These are phyloP conservation scores for Lumnitzera littorea DNA, from an alignment of 345 rosid genomes.

Conservation along the genomic window DNA sequence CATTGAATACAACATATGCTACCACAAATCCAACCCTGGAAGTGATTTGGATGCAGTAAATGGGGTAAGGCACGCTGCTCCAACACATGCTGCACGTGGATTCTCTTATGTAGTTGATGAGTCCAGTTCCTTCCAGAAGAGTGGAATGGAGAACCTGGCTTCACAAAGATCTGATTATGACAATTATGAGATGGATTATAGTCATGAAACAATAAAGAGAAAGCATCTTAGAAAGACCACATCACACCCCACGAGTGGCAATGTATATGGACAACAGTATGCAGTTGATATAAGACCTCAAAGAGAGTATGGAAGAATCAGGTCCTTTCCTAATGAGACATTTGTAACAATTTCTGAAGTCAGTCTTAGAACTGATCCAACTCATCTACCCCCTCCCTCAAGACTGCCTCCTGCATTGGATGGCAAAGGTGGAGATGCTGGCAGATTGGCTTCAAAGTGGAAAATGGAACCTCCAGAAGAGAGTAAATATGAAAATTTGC, in stretches of 20 bases:
- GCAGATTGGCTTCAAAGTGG: conserved; percentile 25
- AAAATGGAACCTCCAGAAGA: conserved; percentile 34
- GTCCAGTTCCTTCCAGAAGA: conserved; percentile 20
- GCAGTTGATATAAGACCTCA: conserved; percentile 24
- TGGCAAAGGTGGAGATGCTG: conserved; percentile 25
- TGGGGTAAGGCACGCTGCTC: conserved; percentile 44
- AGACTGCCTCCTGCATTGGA: conserved; percentile 62
- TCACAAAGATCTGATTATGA: conserved; percentile 23
- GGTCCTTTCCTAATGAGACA: conserved; percentile 31
- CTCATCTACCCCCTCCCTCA: conserved; percentile 77
- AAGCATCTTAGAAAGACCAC: conserved; percentile 37
- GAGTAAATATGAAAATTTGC: conserved; percentile 39
- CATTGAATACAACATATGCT: conserved; percentile 63
- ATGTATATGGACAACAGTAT: conserved; percentile 17
- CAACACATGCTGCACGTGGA: conserved; percentile 39
- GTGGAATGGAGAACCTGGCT: conserved; percentile 17
- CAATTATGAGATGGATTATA: conserved; percentile 19
- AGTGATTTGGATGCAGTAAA: conserved; percentile 24
- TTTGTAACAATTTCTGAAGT: conserved; percentile 76
- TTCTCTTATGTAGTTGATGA: conserved; percentile 51
- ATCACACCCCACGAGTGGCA: conserved; percentile 25
- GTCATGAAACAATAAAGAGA: conserved; percentile 19
- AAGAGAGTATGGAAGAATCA: conserved; percentile 26
- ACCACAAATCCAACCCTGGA: conserved; percentile 46
- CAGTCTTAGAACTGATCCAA: conserved; percentile 71